phyloP scores from a whole-genome alignment of 345 rosid species.

The Cardamine resedifolia region DNA sequence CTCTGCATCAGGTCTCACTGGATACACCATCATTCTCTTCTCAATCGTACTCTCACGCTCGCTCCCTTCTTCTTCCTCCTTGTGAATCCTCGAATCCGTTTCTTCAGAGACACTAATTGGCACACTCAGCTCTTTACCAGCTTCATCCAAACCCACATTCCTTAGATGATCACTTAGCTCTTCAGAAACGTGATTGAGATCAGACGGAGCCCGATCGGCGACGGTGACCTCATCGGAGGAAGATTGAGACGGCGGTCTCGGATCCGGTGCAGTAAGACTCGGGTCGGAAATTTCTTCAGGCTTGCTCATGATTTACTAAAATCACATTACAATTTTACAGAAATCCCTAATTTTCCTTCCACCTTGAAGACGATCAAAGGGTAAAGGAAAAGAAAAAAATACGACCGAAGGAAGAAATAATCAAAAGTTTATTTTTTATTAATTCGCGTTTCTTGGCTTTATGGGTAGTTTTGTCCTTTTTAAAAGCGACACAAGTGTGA shows the following conservation, averaged over 20 bases:
- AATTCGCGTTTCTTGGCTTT: background rate
- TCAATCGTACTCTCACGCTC: constrained; percentile 29
- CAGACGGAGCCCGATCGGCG: constrained; percentile 29
- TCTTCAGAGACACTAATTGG: constrained; percentile 20
- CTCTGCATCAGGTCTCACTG: constrained; percentile 84
- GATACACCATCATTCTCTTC: constrained; percentile 48
- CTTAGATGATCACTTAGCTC: constrained; percentile 33
- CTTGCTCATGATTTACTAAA: constrained; percentile 35
- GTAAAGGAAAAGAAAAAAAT: background rate
- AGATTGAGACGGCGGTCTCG: constrained; percentile 29
- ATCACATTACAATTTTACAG: constrained; percentile 22
- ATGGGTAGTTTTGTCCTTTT: constrained; percentile 7
- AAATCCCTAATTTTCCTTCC: constrained; percentile 26
- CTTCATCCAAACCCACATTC: constrained; percentile 43
- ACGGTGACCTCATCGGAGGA: constrained; percentile 20
- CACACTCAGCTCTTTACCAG: constrained; percentile 20
- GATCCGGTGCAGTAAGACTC: background rate
- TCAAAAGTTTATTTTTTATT: background rate
- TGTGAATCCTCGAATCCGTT: constrained; percentile 8
- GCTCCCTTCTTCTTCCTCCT: constrained; percentile 1
- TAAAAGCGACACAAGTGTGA: background rate
- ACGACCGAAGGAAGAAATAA: constrained; percentile 6
- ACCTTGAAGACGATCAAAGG: constrained; percentile 21
- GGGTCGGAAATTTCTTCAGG: constrained; percentile 27
- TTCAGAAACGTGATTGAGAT: constrained; percentile 16